A percentile compares a stretch with the other conserved stretches of the same genome.
phyloP scores from a whole-genome alignment of 768 basidiomycete genomes.

The Suillus plorans region DNA sequence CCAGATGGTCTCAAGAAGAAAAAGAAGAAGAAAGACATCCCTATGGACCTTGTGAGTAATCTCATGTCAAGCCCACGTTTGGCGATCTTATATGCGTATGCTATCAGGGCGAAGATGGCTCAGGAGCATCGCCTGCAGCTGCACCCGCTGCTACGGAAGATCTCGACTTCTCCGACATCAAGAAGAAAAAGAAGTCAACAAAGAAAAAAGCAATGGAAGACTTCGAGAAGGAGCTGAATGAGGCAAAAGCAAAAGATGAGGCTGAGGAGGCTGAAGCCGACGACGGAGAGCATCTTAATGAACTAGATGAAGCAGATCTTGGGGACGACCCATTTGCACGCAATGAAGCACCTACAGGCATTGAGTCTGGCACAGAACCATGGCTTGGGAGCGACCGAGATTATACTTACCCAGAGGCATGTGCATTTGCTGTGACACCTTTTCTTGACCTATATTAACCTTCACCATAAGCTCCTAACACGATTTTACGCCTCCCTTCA shows the following conservation, averaged over 20 bases:
- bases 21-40: slow-evolving; percentile 92
- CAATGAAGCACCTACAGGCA: slow-evolving; percentile 52
- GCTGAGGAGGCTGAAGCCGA: slow-evolving; percentile 58
- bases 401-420: slow-evolving; percentile 92
- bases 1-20: slow-evolving; percentile 84
- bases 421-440: slow-evolving; percentile 15
- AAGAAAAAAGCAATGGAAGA: slow-evolving; percentile 93
- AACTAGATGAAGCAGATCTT: slow-evolving; percentile 78
- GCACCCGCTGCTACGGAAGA: slow-evolving; percentile 58
- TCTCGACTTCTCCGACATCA: slow-evolving; percentile 92
- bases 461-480: slow-evolving; percentile 67
- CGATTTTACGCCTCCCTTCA: slow-evolving; percentile 92
- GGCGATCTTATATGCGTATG: slow-evolving; percentile 8
- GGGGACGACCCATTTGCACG: slow-evolving; percentile 86
- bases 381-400: slow-evolving; percentile 95
- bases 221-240: slow-evolving; percentile 89
- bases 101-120: slow-evolving; percentile 57
- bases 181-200: slow-evolving; percentile 93
- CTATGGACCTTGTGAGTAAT: slow-evolving; percentile 68
- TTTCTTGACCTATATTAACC: background rate
- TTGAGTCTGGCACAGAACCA: slow-evolving; percentile 77
- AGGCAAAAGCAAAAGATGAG: slow-evolving; percentile 63
- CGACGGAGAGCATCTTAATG: slow-evolving; percentile 63
- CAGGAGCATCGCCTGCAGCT: slow-evolving; percentile 62
- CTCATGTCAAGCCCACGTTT: background rate